Base-by-base conservation (phyloP, 495 filamentous ascomycete genomes). In the Hypoxylon trugodes region DNA sequence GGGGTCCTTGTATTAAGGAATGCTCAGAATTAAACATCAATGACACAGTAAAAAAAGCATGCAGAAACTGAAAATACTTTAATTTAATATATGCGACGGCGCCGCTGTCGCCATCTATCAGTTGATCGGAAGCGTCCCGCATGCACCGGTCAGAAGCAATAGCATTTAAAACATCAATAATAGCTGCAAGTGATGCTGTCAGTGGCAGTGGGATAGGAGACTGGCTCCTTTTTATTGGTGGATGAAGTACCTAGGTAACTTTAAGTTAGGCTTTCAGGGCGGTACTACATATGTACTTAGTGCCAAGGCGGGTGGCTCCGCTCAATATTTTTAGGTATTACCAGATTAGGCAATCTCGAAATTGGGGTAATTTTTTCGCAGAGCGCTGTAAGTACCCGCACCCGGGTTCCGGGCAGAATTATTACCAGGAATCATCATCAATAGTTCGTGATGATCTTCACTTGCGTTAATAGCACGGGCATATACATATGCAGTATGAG, bases 271-370 rank as follows among this genome's bases (percentile, higher is more conserved):
- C 13, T 48, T 30, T 4, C 21, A 45, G 41, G 41, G 8, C 9
- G 24, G 13, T 45, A 24, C n/a, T n/a, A n/a, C n/a, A n/a, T n/a
- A n/a, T n/a, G 41, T 19, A 13, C 30, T 46, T 4, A 8, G 9
- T 8, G 59, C 59, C 51, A 56, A 63, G 59, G n/a, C 59, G 59
- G 59, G n/a, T 50, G 43, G 59, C 4, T 45, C 50, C 55, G 47
- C 55, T 59, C 38, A 40, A 1, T 18, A 32, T 32, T 7, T n/a
- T 47, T 8, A 26, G 43, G 18, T 37, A 46, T 62, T 55, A 13
- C 50, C 41, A 24, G 6, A n/a, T 60, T 43, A 45, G 46, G 33
- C 10, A 32, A 30, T 43, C 22, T 19, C 18, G 37, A 49, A 49
- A 55, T 55, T 49, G 16, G 43, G 51, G n/a, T 37, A 51, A 16